Evolutionary conservation across 345 rosid genomes (phyloP), one percentile per base, ranked within the genome.

Genomic region (Citrus cavaleriei): DNA sequence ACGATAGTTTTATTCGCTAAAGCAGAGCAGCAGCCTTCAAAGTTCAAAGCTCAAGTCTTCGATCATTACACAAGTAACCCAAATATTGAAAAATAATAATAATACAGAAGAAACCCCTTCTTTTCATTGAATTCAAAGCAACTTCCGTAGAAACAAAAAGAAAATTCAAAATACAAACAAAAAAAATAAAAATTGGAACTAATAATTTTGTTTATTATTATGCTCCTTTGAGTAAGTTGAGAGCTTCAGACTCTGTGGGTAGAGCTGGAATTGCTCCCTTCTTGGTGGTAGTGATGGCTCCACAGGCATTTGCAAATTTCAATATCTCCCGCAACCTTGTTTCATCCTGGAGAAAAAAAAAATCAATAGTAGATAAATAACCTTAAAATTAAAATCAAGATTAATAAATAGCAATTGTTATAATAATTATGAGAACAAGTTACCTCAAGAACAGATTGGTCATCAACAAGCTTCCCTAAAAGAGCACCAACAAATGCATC

Each of bases 181-280:
- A 6, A 35, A 35, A 34, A 10, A 30, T 25, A 27, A 12, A 25
- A 75, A 18, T 42, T 4, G 58, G 66, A 72, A 67, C 61, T 9
- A 34, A 22, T 35, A 62, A 80, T 37, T n/a, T 38, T 62, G 55
- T 13, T 1, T 2, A 25, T 25, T 35, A 1, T 70, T 74, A 65
- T 21, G 76, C 61, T 46, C 83, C 85, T 0, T 86, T 83, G 19
- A 92, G 65, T 61, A 92, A 83, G 71, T 22, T 30, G 77, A 87
- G 95, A 73, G 74, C 98, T 2, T 90, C 98, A 2, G 90, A 40
- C 81, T 84, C 86, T 0, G 86, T 77, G 0, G 99, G 99, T 34
- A 96, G 97, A 73, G 99, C 98, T 13, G 98, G 98, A 61, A 96
- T 96, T 21, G 99, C 99, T 72, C 99, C 99, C 82, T 96, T 96